Conservation (phyloP, 352 stramenopile genomes). For the Pythium brachiatum region DNA sequence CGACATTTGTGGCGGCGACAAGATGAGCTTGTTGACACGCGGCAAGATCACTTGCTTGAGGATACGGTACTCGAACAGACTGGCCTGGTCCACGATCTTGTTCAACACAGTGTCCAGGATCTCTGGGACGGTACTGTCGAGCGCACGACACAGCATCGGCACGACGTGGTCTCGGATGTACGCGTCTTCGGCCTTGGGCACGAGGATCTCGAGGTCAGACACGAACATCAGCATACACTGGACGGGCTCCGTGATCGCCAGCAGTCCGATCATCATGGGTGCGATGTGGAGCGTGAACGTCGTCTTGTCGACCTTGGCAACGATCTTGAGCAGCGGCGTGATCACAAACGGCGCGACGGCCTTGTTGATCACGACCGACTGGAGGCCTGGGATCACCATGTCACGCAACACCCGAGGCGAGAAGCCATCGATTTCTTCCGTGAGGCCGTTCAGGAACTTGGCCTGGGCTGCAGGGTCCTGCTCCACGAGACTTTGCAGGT, state of each 20-base stretch:
- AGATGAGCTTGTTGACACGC: constrained; percentile 85
- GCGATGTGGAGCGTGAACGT: constrained; percentile 77
- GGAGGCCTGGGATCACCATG: constrained; percentile 80
- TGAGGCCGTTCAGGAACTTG: constrained; percentile 73
- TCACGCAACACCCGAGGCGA: constrained; percentile 76
- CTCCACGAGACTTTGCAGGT: constrained; percentile 78
- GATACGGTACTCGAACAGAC: constrained; percentile 87
- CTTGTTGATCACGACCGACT: constrained; percentile 84
- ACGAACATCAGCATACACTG: constrained; percentile 92
- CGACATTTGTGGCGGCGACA: constrained; percentile 75
- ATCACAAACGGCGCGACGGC: constrained; percentile 85
- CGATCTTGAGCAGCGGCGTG: constrained; percentile 85
- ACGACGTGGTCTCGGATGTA: constrained; percentile 90
- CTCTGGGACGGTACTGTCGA: constrained; percentile 82
- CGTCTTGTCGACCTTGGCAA: constrained; percentile 83
- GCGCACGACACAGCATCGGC: constrained; percentile 78
- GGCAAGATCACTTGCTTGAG: constrained; percentile 86
- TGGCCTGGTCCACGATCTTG: constrained; percentile 86
- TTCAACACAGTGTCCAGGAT: constrained; percentile 87
- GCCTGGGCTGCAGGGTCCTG: constrained; percentile 78
- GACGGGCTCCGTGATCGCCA: constrained; percentile 82
- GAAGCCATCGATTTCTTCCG: constrained; percentile 74
- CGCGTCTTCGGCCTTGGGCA: constrained; percentile 83
- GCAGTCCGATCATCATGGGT: constrained; percentile 76
- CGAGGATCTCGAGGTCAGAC: constrained; percentile 74